Base-by-base conservation (phyloP, 768 basidiomycete species). In the Leccinum subtestaceum region DNA sequence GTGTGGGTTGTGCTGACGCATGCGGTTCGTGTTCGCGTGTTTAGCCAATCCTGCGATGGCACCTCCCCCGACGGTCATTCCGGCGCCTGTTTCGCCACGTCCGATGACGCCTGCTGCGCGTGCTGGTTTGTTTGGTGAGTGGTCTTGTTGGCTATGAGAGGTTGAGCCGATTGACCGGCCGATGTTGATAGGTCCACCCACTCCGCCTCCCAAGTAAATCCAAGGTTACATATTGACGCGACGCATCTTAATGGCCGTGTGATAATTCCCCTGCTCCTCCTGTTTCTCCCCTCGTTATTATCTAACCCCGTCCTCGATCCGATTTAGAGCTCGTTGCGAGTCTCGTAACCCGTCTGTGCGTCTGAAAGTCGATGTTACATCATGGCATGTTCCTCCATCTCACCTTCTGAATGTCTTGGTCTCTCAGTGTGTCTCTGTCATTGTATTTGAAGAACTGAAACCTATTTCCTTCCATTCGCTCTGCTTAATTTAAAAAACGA, bases 21-120 rank as follows among this genome's bases (percentile, higher is more conserved):
- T 43, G n/a, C n/a, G 8, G 9, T 43, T 43, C n/a, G n/a, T n/a
- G 40, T 8, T 47, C 9, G 32, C 7, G 17, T 40, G 53, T 12
- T 38, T 57, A 90, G 89, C 89, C 4, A 89, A 89, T 65, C 86
- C 88, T 3, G 68, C 84, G 6, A 66, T 88, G 9, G 77, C 81
- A 1, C 87, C 87, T 0, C 85, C 87, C 1, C 72, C 76, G 2
- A 75, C 81, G 0, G 61, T 77, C 5, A 65, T 72, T 0, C 73
- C 77, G 0, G 68, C 75, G 1, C 74, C 70, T 4, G 55, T 71
- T 25, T 62, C 68, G 0, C 68, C 73, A 2, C 62, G 70, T 29
- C 74, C 81, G 12, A 67, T 73, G 47, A 73, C 79, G 0, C 84
- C 86, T 10, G 76, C 85, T 7, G 73, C 79, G 8, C 81, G 86